Conservation (phyloP, 2,329 filamentous ascomycete species). For the Sclerotinia glacialis region DNA sequence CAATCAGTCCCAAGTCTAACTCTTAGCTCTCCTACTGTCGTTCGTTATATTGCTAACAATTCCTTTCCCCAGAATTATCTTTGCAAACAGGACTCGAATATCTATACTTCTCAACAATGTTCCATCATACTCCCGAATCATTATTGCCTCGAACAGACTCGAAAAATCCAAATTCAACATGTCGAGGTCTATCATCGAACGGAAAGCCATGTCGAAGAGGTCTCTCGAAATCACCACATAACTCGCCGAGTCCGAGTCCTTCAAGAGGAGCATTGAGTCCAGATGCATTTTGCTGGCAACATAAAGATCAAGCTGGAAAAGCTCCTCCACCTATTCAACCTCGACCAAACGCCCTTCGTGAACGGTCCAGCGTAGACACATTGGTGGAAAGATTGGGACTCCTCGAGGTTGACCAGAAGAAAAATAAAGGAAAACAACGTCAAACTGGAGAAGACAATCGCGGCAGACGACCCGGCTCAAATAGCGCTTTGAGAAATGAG, state of each 20-base stretch:
- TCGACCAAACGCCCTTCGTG: slow-evolving; percentile 39
- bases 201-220: slow-evolving; percentile 81
- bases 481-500: slow-evolving; percentile 33
- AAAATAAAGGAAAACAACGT: slow-evolving; percentile 31
- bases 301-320: slow-evolving; percentile 71
- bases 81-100: slow-evolving; percentile 7
- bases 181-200: slow-evolving; percentile 77
- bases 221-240: slow-evolving; percentile 48
- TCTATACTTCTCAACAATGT: slow-evolving; percentile 45
- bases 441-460: slow-evolving; percentile 21
- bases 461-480: slow-evolving; percentile 21
- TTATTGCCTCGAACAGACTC: slow-evolving; percentile 77
- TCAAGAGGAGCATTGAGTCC: slow-evolving; percentile 31
- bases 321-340: slow-evolving; percentile 32
- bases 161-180: slow-evolving; percentile 78
- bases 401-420: slow-evolving; percentile 51
- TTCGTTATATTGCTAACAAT: slow-evolving; percentile 18
- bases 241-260: slow-evolving; percentile 35
- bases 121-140: slow-evolving; percentile 75
- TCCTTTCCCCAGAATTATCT: background rate
- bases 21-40: background rate
- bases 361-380: slow-evolving; percentile 80
- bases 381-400: slow-evolving; percentile 76
- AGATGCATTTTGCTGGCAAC: slow-evolving; percentile 80
- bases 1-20: background rate